Conservation (phyloP, 2,329 filamentous ascomycete species). For the Sphaerostilbella broomeana region DNA sequence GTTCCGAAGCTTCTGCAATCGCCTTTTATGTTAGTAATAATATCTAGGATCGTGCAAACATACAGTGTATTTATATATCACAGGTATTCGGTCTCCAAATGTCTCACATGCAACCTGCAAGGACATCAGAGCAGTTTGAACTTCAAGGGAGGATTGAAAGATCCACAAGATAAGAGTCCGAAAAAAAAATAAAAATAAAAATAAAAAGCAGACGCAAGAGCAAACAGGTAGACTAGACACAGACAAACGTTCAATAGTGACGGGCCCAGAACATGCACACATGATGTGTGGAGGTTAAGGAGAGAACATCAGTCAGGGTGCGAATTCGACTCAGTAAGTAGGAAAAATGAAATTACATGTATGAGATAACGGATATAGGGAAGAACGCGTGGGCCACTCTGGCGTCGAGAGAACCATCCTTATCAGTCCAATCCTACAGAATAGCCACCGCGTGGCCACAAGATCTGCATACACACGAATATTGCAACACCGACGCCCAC, state of each 20-base stretch:
- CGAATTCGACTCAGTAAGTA: constrained; percentile 13
- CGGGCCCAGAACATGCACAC: no score
- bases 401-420: constrained; percentile 12
- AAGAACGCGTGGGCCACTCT: constrained; percentile 14
- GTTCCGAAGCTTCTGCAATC: no score
- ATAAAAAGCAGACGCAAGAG: constrained; percentile 6
- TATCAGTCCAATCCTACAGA: constrained; percentile 1
- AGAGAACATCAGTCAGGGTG: constrained; percentile 12
- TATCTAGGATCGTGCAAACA: no score
- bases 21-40: no score
- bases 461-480: constrained; percentile 13
- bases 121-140: neutral
- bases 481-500: constrained; percentile 10
- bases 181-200: neutral
- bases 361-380: constrained; percentile 17
- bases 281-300: no score
- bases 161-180: neutral
- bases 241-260: no score
- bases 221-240: no score
- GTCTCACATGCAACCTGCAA: constrained; percentile 4
- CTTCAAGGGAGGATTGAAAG: neutral
- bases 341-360: constrained; percentile 17
- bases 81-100: neutral
- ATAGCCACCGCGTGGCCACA: constrained; percentile 5
- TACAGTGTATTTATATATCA: no score